Conservation (phyloP, 257 asterid genomes). For the Solanum chmielewskii region DNA sequence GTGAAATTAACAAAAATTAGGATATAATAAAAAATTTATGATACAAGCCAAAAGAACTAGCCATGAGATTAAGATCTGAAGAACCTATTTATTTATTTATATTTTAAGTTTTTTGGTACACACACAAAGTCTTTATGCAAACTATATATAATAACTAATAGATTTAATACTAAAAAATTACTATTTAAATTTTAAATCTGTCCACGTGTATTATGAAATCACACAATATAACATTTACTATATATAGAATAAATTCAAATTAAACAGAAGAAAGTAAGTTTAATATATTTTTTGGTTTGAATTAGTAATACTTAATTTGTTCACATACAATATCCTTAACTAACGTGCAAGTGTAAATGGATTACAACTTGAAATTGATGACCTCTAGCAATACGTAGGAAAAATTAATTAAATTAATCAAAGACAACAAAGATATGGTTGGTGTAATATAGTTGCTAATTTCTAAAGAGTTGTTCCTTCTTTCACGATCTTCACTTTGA, state of each 20-base stretch:
- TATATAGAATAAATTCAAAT: not conserved
- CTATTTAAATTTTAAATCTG: too few relatives aligned
- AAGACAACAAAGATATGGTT: not conserved
- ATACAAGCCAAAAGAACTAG: too few relatives aligned
- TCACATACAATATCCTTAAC: not conserved
- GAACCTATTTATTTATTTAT: too few relatives aligned
- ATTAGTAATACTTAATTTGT: not conserved
- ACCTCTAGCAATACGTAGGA: not conserved
- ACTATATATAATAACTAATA: too few relatives aligned
- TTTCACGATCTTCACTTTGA: not conserved
- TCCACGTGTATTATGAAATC: not conserved
- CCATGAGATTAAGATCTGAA: too few relatives aligned
- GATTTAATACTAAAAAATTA: too few relatives aligned
- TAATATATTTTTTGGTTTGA: not conserved
- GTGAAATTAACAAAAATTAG: too few relatives aligned
- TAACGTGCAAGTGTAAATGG: not conserved
- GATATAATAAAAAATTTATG: too few relatives aligned
- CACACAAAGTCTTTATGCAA: too few relatives aligned
- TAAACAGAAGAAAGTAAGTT: not conserved
- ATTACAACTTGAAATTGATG: not conserved
- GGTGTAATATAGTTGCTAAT: not conserved
- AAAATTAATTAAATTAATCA: not conserved
- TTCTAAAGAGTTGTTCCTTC: not conserved
- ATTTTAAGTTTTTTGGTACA: too few relatives aligned
- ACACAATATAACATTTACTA: not conserved